Base-by-base conservation (phyloP, 2,329 filamentous ascomycete genomes). In the Aspergillus latus region DNA sequence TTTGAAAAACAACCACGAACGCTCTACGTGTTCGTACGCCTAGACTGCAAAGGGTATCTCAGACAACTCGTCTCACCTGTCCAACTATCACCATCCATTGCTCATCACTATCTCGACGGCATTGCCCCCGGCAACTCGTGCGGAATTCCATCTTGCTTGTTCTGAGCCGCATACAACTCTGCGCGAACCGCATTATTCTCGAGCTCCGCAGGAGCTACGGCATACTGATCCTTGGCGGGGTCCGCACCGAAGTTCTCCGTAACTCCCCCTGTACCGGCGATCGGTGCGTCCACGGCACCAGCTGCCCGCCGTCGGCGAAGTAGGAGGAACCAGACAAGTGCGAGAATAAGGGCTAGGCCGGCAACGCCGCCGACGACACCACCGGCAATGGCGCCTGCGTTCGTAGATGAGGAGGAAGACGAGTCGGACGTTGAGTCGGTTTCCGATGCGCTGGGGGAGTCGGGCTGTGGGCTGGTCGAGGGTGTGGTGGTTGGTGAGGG, bases 341-440 rank as follows among this genome's bases (percentile, higher is more conserved):
- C 51, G 9, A 30, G 10, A 5, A 54, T 54, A 3, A 48, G 11
- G 4, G 36, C 37, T 5, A 49, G 6, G 5, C 52, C 52, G 3
- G 45, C 52, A 7, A 48, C 34, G 5, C 52, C 52, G 4, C 52
- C 52, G 10, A 54, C 52, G 4, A 54, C 52, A 1, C 52, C 52
- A 2, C 52, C 52, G 2, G 43, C 52, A 10, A 54, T 54, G 5
- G 52, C 52, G 10, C 44, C 52, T 1, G 34, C 30, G 10, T 48
- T 54, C 13, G 36, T 42, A 2, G 34, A 29, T 15, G 48, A 50
- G 9, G 32, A 39, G 4, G 32, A 40, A 7, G 36, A 30, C 3
- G 49, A 43, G 4, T 26, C 30, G 29, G 21, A 4, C 1, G 26
- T 10, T 10, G 29, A 3, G 5, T 26, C 6, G 11, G 49, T n/a